These are phyloP conservation scores for Tetracladium marchalianum DNA, from an alignment of 495 filamentous ascomycete genomes.

Conservation along the genomic window DNA sequence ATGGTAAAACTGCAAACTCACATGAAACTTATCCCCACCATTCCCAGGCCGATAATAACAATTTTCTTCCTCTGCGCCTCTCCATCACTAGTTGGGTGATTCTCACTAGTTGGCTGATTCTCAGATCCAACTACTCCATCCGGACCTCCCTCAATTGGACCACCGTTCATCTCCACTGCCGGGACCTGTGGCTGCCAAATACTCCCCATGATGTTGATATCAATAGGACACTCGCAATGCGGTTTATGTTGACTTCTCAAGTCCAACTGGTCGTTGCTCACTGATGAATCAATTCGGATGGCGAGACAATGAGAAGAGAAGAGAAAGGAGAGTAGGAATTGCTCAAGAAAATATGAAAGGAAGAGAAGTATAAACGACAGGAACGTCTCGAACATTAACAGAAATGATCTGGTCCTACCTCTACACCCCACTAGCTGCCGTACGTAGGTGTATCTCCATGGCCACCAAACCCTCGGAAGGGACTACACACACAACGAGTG, in stretches of 20 bases:
- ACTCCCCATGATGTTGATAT: conserved; percentile 9
- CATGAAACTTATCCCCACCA: conserved; percentile 96
- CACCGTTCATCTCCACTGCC: conserved; percentile 10
- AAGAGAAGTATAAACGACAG: no score
- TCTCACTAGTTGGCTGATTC: no score
- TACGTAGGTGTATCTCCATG: no score
- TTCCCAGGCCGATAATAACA: conserved; percentile 85
- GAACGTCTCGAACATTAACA: no score
- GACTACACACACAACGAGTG: no score
- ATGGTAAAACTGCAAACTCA: conserved; percentile 30
- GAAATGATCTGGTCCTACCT: no score
- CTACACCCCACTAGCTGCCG: no score
- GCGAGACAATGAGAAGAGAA: neutral
- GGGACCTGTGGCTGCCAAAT: conserved; percentile 18
- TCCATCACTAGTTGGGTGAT: no score
- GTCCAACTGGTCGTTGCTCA: neutral
- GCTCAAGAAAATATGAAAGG: no score
- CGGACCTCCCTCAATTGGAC: conserved; percentile 14
- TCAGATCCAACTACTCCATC: conserved; percentile 15
- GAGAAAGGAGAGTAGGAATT: neutral
- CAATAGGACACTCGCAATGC: no score
- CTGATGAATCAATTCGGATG: neutral
- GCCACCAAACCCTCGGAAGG: no score
- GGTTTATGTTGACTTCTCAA: no score
- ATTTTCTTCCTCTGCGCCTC: conserved; percentile 46